Conservation (phyloP, 23 red algal species). For the Agarophyton chilense region DNA sequence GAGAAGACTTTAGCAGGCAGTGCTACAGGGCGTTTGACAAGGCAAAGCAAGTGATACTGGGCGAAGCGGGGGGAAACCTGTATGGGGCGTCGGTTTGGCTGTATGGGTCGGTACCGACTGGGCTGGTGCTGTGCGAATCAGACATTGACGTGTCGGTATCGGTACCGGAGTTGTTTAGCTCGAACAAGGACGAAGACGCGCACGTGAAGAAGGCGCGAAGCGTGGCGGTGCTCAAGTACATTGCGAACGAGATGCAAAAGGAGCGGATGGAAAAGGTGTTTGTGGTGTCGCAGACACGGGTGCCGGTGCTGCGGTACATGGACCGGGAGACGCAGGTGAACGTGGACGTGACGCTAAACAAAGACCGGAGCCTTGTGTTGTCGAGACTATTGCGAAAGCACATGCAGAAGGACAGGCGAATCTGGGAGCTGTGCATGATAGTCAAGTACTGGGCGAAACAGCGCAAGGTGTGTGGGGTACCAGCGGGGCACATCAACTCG, state of each 20-base stretch:
- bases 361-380: conserved; percentile 18
- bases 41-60: neutral
- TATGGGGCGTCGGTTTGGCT: conserved; percentile 40
- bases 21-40: conserved; percentile 6
- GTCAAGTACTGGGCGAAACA: conserved; percentile 64
- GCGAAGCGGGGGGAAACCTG: neutral
- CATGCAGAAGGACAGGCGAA: conserved; percentile 22
- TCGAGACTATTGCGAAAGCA: conserved; percentile 41
- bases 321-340: conserved; percentile 38
- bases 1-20: neutral
- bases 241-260: neutral
- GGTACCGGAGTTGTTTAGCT: neutral
- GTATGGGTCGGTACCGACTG: conserved; percentile 45
- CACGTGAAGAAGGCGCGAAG: neutral
- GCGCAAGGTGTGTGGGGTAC: conserved; percentile 25
- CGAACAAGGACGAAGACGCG: neutral
- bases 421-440: conserved; percentile 59
- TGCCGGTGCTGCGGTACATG: conserved; percentile 46
- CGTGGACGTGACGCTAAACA: conserved; percentile 59
- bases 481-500: conserved; percentile 44
- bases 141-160: conserved; percentile 48
- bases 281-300: conserved; percentile 10
- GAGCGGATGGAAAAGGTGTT: conserved; percentile 39
- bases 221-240: conserved; percentile 5
- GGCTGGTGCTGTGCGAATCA: conserved; percentile 32